Percentiles rank a stretch among this genome's conserved stretches.
Evolutionary conservation across 495 filamentous ascomycete species (phyloP).

Genomic region (Coniosporium apollinis): DNA sequence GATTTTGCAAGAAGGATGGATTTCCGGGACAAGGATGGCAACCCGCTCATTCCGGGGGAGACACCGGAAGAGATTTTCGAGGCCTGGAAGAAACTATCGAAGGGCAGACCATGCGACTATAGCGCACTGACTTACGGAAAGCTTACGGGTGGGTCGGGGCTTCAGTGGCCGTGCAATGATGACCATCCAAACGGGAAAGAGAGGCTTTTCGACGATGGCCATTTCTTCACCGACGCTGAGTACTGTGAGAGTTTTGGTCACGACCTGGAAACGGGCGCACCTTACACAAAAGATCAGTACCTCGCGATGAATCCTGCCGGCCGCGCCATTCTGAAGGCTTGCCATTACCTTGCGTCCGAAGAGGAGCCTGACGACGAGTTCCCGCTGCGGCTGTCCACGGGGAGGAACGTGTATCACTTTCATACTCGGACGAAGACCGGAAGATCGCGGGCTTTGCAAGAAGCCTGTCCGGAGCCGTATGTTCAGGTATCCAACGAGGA

Average conservation of each 20-base stretch:
- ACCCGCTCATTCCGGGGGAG: constrained; percentile 8
- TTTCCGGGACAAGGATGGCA: constrained; percentile 12
- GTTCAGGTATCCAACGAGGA: constrained; percentile 1
- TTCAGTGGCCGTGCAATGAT: constrained; percentile 6
- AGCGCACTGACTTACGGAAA: constrained; percentile 2
- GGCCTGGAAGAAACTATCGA: constrained; percentile 12
- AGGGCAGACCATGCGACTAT: constrained; percentile 13
- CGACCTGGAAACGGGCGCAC: constrained; percentile 4
- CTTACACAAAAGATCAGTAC: constrained; percentile 2
- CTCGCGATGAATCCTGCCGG: constrained; percentile 1
- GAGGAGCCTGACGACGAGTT: constrained; percentile 5
- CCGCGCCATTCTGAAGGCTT: constrained; percentile 2
- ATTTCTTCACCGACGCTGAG: constrained; percentile 4
- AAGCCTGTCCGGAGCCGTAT: constrained; percentile 1
- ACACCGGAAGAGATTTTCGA: constrained; percentile 12
- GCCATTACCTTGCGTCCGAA: constrained; percentile 1
- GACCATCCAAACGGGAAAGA: constrained; percentile 4
- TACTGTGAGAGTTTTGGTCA: constrained; percentile 6
- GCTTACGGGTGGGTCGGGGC: constrained; percentile 2
- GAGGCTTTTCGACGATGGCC: constrained; percentile 2
- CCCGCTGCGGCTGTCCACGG: constrained; percentile 2
- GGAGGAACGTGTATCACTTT: constrained; percentile 3
- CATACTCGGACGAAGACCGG: constrained; percentile 6
- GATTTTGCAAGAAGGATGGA: constrained; percentile 13
- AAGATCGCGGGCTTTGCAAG: constrained; percentile 2